These are phyloP conservation scores for Soucietia sequanensis DNA, from an alignment of 805 yeast species.

Conservation along the genomic window DNA sequence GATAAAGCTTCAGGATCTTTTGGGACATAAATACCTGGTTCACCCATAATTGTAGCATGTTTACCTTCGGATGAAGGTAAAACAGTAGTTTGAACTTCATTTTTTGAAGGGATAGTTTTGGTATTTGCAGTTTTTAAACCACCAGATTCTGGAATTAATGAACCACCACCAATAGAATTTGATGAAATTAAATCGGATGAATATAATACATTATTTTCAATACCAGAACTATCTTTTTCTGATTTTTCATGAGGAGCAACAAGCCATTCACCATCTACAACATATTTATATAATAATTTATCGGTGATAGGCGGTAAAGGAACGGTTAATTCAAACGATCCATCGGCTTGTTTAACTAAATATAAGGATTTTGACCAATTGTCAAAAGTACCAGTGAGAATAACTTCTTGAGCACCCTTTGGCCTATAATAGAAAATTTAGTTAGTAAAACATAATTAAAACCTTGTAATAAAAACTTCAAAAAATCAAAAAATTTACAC, in stretches of 20 bases:
- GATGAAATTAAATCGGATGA: constrained; percentile 28
- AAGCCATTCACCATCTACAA: constrained; percentile 71
- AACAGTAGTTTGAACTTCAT: constrained; percentile 36
- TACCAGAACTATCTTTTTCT: constrained; percentile 50
- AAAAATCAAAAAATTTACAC: too few species aligned
- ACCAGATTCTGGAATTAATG: constrained; percentile 33
- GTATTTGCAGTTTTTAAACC: constrained; percentile 33
- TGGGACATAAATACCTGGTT: constrained; percentile 75
- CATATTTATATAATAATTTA: constrained; percentile 54
- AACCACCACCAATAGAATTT: constrained; percentile 13
- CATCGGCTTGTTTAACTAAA: constrained; percentile 58
- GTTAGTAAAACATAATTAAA: too few species aligned
- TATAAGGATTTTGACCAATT: constrained; percentile 61
- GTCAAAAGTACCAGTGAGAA: constrained; percentile 71
- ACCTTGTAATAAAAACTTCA: too few species aligned
- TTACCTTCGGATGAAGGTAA: constrained; percentile 45
- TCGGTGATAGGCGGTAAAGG: constrained; percentile 48
- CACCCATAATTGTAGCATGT: constrained; percentile 49
- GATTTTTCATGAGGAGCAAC: constrained; percentile 37
- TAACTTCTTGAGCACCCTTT: constrained; percentile 49
- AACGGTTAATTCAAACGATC: constrained; percentile 57
- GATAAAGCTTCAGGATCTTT: constrained; percentile 59
- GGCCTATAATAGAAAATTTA: too few species aligned
- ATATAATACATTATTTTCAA: constrained; percentile 49
- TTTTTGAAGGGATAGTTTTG: background rate